Evolutionary conservation across 805 yeast genomes (phyloP).

Genomic region (Candida ulmi): DNA sequence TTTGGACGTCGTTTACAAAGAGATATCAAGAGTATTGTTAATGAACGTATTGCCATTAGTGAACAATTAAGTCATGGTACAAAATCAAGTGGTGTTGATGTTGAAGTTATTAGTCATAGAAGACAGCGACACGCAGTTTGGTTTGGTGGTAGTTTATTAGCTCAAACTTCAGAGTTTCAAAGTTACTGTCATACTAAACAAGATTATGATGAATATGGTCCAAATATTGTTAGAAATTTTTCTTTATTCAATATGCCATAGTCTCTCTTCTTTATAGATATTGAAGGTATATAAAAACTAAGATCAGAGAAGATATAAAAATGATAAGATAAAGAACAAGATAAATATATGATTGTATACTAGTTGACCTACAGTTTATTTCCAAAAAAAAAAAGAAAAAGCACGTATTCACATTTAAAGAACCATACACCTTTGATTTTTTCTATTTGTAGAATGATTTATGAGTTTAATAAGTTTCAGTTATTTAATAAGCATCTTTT

Average conservation of each 20-base stretch:
- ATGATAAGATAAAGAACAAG: too few species aligned
- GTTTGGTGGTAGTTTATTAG: constrained; percentile 97
- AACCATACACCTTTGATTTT: too few species aligned
- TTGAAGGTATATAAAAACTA: too few species aligned
- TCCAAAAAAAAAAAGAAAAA: too few species aligned
- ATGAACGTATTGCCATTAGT: constrained; percentile 77
- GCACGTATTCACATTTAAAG: too few species aligned
- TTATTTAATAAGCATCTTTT: constrained; percentile 63
- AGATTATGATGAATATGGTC: constrained; percentile 97
- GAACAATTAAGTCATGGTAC: constrained; percentile 63
- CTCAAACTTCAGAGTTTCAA: constrained; percentile 95
- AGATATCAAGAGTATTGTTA: constrained; percentile 82
- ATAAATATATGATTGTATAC: too few species aligned
- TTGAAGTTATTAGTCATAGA: constrained; percentile 93
- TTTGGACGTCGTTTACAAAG: constrained; percentile 97
- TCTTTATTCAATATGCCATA: constrained; percentile 87
- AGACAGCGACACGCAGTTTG: constrained; percentile 98
- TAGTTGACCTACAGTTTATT: too few species aligned
- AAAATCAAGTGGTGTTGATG: constrained; percentile 91
- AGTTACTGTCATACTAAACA: constrained; percentile 95
- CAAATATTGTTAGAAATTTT: constrained; percentile 95
- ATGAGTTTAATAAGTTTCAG: too few species aligned
- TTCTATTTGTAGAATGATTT: too few species aligned
- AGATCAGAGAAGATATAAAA: too few species aligned
- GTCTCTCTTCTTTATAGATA: neutral